Conservation (phyloP, 805 yeast genomes). For the Kodamaea nitidulidarum region DNA sequence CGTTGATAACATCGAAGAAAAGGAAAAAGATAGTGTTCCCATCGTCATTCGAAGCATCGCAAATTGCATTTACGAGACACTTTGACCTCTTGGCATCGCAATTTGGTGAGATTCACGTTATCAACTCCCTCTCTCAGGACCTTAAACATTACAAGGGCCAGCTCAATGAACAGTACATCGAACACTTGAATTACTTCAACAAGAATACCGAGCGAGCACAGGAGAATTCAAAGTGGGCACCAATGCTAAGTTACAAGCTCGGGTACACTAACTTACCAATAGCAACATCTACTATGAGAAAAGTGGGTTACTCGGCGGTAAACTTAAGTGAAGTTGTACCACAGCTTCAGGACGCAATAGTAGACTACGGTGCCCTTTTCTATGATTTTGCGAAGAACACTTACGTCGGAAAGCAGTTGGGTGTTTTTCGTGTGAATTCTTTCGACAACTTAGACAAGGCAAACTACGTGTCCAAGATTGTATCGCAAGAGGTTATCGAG, state of each 20-base stretch:
- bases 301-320: conserved; percentile 29
- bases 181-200: conserved; percentile 34
- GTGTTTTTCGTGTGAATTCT: conserved; percentile 48
- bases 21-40: conserved; percentile 45
- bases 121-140: conserved; percentile 46
- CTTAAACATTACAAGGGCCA: conserved; percentile 43
- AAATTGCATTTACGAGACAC: conserved; percentile 48
- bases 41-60: conserved; percentile 51
- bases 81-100: conserved; percentile 45
- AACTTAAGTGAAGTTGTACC: conserved; percentile 33
- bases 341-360: conserved; percentile 29
- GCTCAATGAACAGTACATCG: conserved; percentile 36
- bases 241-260: conserved; percentile 15
- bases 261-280: conserved; percentile 30
- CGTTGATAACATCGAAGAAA: conserved; percentile 24
- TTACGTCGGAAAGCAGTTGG: conserved; percentile 46
- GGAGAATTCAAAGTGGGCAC: not conserved
- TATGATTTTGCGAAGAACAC: conserved; percentile 31
- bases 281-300: conserved; percentile 29
- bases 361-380: conserved; percentile 45
- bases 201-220: conserved; percentile 12
- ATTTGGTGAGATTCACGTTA: conserved; percentile 46
- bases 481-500: conserved; percentile 47
- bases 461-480: conserved; percentile 43
- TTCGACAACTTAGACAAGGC: conserved; percentile 48